Evolutionary conservation across 257 asterid genomes (phyloP).

Genomic region (Przewalskia tangutica): DNA sequence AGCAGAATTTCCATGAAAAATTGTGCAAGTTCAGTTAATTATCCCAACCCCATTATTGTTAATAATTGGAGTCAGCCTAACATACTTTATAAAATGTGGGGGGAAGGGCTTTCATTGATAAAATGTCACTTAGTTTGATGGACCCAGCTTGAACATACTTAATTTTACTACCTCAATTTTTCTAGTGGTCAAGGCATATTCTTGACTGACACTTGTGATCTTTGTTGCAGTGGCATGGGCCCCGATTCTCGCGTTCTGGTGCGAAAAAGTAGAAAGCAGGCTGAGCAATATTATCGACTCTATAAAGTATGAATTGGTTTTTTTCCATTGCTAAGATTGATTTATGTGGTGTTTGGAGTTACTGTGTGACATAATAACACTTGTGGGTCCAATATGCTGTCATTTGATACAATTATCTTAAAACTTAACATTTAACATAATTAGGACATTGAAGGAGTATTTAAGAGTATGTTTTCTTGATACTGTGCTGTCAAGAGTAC

Average conservation of each 20-base stretch:
- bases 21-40: background rate
- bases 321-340: background rate
- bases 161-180: background rate
- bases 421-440: background rate
- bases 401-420: background rate
- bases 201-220: conserved; percentile 2
- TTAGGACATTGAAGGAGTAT: background rate
- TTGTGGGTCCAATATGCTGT: background rate
- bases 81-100: background rate
- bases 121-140: background rate
- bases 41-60: background rate
- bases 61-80: background rate
- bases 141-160: background rate
- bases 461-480: background rate
- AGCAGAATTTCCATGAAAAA: background rate
- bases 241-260: conserved; percentile 98
- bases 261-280: conserved; percentile 96
- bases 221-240: conserved; percentile 91
- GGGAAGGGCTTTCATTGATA: background rate
- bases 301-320: conserved; percentile 54
- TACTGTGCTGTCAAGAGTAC: background rate
- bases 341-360: background rate
- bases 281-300: conserved; percentile 88
- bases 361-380: background rate
- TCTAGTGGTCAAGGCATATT: background rate